Conservation (phyloP, 768 basidiomycete genomes). For the Phaffia australis region DNA sequence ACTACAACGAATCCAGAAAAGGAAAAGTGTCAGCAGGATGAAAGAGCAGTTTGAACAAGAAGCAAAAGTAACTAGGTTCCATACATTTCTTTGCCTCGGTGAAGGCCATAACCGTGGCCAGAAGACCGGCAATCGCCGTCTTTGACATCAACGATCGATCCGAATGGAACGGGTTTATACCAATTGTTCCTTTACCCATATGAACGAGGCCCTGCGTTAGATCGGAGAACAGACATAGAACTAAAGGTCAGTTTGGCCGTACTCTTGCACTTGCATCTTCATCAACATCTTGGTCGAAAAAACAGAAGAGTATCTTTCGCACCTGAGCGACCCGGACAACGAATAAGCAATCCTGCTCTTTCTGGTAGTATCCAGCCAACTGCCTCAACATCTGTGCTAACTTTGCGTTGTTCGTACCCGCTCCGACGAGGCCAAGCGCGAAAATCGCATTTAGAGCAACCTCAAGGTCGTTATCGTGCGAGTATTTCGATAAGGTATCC, state of each 20-base stretch:
- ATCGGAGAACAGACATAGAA: neutral
- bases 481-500: constrained; percentile 96
- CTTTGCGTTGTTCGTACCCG: constrained; percentile 96
- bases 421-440: constrained; percentile 96
- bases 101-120: constrained; percentile 81
- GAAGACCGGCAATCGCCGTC: constrained; percentile 75
- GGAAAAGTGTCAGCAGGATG: neutral
- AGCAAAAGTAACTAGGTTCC: neutral
- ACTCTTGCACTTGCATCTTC: too few species aligned
- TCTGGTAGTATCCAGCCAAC: constrained; percentile 94
- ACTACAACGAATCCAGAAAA: constrained; percentile 45
- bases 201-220: constrained; percentile 74
- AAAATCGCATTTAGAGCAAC: constrained; percentile 96
- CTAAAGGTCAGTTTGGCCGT: neutral
- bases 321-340: constrained; percentile 75
- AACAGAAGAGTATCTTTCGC: constrained; percentile 9
- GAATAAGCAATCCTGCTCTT: constrained; percentile 92
- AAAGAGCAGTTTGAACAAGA: neutral
- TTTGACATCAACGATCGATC: constrained; percentile 83
- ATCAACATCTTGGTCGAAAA: too few species aligned
- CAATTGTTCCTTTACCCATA: constrained; percentile 98
- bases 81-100: constrained; percentile 72
- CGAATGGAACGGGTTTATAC: constrained; percentile 89
- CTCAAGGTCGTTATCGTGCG: constrained; percentile 93
- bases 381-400: constrained; percentile 95